Conservation (phyloP, 1,139 yeast species). For the Wickerhamomyces sp. region DNA sequence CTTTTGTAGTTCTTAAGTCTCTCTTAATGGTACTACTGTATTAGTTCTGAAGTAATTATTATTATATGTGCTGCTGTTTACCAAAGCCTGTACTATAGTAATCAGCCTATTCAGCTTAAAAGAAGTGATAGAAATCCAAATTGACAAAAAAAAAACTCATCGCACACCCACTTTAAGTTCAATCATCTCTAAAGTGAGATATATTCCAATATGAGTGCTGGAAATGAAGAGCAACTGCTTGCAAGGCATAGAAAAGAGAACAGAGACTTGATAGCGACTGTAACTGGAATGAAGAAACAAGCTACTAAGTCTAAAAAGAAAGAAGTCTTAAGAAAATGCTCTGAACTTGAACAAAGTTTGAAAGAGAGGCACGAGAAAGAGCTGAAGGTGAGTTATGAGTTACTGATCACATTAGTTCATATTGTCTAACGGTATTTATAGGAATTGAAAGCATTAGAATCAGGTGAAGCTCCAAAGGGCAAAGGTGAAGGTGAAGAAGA, state of each 20-base stretch:
- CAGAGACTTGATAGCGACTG: constrained; percentile 58
- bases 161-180: no score
- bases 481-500: constrained; percentile 15
- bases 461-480: constrained; percentile 7
- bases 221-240: constrained; percentile 48
- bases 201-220: no score
- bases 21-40: no score
- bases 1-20: background rate
- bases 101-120: no score
- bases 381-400: constrained; percentile 25
- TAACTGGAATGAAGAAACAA: constrained; percentile 76
- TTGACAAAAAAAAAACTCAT: no score
- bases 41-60: no score
- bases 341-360: constrained; percentile 52
- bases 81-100: no score
- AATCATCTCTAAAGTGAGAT: no score
- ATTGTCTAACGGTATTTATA: constrained; percentile 3
- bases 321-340: constrained; percentile 50
- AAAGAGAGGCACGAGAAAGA: constrained; percentile 52
- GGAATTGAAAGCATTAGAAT: background rate
- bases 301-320: constrained; percentile 77
- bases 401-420: background rate
- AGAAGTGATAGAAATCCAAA: no score
- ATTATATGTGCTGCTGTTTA: no score
- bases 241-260: constrained; percentile 66